Base-by-base conservation (phyloP, 495 filamentous ascomycete genomes). In the Neurospora sp. region DNA sequence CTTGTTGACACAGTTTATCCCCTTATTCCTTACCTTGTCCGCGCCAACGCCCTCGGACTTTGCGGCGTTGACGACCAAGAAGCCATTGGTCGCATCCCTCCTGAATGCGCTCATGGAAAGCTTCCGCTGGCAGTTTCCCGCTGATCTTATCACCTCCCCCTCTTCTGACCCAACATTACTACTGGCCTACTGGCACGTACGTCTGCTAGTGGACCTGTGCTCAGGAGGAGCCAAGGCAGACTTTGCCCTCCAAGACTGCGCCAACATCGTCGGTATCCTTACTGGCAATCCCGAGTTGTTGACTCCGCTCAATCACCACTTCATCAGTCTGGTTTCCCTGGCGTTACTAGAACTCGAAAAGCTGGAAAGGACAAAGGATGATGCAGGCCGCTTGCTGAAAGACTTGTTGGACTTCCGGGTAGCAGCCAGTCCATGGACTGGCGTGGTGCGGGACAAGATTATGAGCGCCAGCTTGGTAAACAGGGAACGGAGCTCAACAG, bases 121-220 rank as follows among this genome's bases (percentile, higher is more conserved):
- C 16, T 85, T 84, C 66, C 81, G 84, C 10, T 83, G 84, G 74
- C 75, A 82, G 70, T 80, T 88, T n/a, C 82, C 85, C 5, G 66
- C 75, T 18, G 75, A 77, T 10, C 41, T 73, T 20, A 31, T 31
- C 10, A 75, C 82, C 73, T 82, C 75, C 3, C 79, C 75, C 16
- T 75, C 76, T 27, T 82, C 79, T 73, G 79, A 82, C 69, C 84
- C 82, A 41, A 79, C 92, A 12, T 83, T 94, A 40, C 84, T 89
- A 69, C 87, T 95, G 48, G 86, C 89, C 4, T 95, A 93, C 80
- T 92, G 92, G 89, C 92, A 93, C 74, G 80, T 89, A 68, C 87
- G 88, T 46, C 83, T 94, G 14, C 81, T 94, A 82, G 88, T 73
- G 74, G 89, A 84, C 83, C 88, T 82, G 81, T 84, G 78, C 79